A percentile compares a stretch with the other conserved stretches of the same genome.
Conservation (phyloP, 1,139 yeast species). For the Groenewaldozyma sp. region DNA sequence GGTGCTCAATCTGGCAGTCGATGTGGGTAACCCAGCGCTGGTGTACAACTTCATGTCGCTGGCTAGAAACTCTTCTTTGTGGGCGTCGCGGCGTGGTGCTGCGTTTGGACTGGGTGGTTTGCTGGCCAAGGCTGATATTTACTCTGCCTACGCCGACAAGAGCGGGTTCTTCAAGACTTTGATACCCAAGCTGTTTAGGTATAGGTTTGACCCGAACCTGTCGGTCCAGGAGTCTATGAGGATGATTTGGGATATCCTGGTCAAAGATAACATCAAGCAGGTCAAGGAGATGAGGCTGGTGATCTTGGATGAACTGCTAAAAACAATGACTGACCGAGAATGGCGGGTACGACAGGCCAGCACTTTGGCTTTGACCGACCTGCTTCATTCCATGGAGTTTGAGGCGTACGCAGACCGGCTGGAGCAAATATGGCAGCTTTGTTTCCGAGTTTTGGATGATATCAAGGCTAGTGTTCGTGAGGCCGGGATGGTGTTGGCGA, state of each 20-base stretch:
- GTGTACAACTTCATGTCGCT: constrained; percentile 92
- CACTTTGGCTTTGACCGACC: constrained; percentile 60
- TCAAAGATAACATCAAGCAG: constrained; percentile 51
- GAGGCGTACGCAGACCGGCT: constrained; percentile 45
- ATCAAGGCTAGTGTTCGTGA: constrained; percentile 87
- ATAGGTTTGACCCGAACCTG: constrained; percentile 73
- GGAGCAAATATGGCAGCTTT: constrained; percentile 76
- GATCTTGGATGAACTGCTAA: constrained; percentile 57
- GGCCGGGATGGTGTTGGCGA: constrained; percentile 65
- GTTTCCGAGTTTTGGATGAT: constrained; percentile 87
- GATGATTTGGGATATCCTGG: constrained; percentile 75
- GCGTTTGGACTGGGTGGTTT: constrained; percentile 90
- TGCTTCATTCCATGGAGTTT: constrained; percentile 53
- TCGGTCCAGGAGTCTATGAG: constrained; percentile 77
- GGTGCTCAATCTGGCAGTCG: constrained; percentile 76
- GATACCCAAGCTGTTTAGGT: constrained; percentile 76
- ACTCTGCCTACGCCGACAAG: constrained; percentile 49
- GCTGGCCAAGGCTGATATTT: constrained; percentile 67
- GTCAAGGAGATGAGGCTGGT: constrained; percentile 45
- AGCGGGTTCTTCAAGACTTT: constrained; percentile 47
- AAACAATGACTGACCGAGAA: constrained; percentile 70
- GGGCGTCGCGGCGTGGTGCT: constrained; percentile 91
- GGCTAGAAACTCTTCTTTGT: constrained; percentile 77
- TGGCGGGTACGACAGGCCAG: constrained; percentile 95
- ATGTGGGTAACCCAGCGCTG: constrained; percentile 89